Conservation (phyloP, 179 eudicot genomes). For the Monotropa hypopitys region DNA sequence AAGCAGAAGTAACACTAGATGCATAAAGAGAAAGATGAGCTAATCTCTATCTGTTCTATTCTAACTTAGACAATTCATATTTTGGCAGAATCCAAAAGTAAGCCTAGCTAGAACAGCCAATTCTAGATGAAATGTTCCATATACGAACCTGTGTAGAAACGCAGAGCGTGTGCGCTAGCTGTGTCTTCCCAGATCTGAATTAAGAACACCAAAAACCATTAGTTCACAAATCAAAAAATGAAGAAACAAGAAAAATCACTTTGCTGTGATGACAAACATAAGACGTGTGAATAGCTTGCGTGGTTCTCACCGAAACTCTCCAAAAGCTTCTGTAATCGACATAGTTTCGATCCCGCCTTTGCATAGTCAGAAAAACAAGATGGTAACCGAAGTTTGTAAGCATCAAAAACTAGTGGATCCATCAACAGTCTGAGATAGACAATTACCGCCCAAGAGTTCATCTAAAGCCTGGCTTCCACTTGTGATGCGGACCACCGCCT, state of each 20-base stretch:
- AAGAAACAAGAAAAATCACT: neutral
- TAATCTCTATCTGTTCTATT: neutral
- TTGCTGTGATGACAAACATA: neutral
- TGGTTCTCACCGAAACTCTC: conserved; percentile 65
- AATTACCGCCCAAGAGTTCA: conserved; percentile 70
- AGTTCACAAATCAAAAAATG: neutral
- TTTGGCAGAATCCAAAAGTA: neutral
- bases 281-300: neutral
- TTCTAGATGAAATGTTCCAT: neutral
- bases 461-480: conserved; percentile 90
- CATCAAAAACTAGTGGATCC: neutral
- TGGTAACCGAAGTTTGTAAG: neutral
- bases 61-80: neutral
- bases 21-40: neutral
- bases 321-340: conserved; percentile 83
- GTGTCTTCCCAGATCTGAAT: conserved; percentile 81
- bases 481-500: conserved; percentile 69
- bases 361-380: conserved; percentile 2
- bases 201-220: conserved; percentile 1
- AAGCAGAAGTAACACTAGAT: neutral
- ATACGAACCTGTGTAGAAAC: conserved; percentile 62
- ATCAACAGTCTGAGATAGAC: neutral
- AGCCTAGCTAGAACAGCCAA: neutral
- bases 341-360: conserved; percentile 77
- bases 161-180: conserved; percentile 84